These are phyloP conservation scores for Flaveria floridana DNA, from an alignment of 140 eudicot species.

Conservation along the genomic window DNA sequence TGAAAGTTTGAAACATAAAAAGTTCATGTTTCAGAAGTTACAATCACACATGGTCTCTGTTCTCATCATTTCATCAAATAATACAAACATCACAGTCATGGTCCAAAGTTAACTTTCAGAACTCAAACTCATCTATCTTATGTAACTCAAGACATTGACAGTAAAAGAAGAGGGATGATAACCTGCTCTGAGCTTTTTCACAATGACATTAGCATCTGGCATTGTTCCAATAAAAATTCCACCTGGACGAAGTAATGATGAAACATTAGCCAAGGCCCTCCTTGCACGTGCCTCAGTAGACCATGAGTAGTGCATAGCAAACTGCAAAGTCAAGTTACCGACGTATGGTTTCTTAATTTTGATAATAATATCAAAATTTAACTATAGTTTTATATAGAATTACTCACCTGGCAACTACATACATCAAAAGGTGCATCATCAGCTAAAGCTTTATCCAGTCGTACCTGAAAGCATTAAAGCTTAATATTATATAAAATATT, in stretches of 20 bases:
- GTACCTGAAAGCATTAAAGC: slow-evolving; percentile 53
- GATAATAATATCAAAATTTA: neutral
- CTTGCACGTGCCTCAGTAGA: slow-evolving; percentile 99
- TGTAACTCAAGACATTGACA: slow-evolving; percentile 1
- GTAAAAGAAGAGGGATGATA: neutral
- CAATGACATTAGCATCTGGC: slow-evolving; percentile 98
- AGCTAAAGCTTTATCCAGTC: slow-evolving; percentile 75
- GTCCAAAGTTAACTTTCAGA: neutral
- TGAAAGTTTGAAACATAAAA: too few relatives aligned
- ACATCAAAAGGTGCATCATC: slow-evolving; percentile 95
- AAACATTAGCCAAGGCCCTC: slow-evolving; percentile 92
- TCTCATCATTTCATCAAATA: slow-evolving; percentile 5
- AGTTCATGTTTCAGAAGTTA: neutral
- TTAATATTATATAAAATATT: neutral
- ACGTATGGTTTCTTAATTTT: neutral
- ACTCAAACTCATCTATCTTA: slow-evolving; percentile 13
- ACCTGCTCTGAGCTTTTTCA: slow-evolving; percentile 98
- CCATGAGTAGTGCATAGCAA: slow-evolving; percentile 99
- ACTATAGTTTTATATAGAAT: neutral
- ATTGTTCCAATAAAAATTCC: slow-evolving; percentile 97
- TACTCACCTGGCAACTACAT: slow-evolving; percentile 91
- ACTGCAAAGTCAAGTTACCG: slow-evolving; percentile 45
- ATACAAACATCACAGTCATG: slow-evolving; percentile 2
- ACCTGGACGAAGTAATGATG: slow-evolving; percentile 97
- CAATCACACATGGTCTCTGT: neutral